phyloP scores from a whole-genome alignment of 1,284 basidiomycete genomes.

The Wolfiporia cocos region DNA sequence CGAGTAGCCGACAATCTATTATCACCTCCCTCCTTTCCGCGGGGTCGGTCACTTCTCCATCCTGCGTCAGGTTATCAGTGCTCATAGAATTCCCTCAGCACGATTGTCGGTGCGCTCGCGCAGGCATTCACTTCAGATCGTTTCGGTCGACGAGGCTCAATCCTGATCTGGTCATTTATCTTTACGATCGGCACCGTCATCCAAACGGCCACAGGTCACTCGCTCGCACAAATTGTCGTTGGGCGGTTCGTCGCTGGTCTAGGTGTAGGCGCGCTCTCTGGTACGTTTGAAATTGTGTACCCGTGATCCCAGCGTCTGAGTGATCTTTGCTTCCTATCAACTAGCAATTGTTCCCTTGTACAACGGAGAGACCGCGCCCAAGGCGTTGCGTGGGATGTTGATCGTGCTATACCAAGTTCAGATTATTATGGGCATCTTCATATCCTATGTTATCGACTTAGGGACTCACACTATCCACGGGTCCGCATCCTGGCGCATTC shows the following conservation, averaged over 20 bases:
- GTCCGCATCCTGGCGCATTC: constrained; percentile 68
- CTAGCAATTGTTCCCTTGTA: constrained; percentile 77
- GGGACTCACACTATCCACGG: constrained; percentile 54
- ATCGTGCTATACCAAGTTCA: constrained; percentile 75
- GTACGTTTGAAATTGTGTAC: constrained; percentile 21
- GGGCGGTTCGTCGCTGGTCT: constrained; percentile 69
- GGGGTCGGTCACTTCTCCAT: constrained; percentile 37
- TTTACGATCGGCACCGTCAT: constrained; percentile 70
- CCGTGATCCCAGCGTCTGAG: background rate
- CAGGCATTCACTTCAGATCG: constrained; percentile 77
- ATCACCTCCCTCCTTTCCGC: constrained; percentile 78
- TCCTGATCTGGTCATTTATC: constrained; percentile 69
- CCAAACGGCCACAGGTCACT: constrained; percentile 59
- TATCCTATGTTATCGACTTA: constrained; percentile 68
- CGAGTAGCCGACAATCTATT: constrained; percentile 62
- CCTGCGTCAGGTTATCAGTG: too few species aligned
- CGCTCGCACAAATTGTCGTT: constrained; percentile 61
- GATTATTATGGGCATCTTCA: constrained; percentile 66
- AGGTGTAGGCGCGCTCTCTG: constrained; percentile 72
- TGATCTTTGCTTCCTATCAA: background rate
- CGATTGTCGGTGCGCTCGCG: constrained; percentile 63
- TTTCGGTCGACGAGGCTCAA: constrained; percentile 65
- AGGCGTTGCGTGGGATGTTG: constrained; percentile 67
- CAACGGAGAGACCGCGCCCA: constrained; percentile 77
- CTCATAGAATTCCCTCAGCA: constrained; percentile 30